phyloP scores from a whole-genome alignment of 179 eudicot species.

The Spergularia azorica region DNA sequence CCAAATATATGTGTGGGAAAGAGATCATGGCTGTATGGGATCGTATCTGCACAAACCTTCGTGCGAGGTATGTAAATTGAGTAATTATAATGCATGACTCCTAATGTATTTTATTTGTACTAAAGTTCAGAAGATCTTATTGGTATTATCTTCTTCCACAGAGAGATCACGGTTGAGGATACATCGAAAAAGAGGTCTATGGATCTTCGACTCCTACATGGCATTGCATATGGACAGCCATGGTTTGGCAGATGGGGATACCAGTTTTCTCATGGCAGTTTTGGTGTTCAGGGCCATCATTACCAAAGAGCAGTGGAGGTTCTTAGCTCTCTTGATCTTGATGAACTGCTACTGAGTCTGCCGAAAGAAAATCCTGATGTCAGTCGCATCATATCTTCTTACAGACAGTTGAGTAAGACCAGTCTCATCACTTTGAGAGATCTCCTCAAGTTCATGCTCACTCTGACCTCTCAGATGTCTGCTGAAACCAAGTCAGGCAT shows the following conservation, averaged over 20 bases:
- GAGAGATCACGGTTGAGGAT: slow-evolving; percentile 75
- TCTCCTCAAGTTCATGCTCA: slow-evolving; percentile 64
- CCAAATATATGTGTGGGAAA: slow-evolving; percentile 48
- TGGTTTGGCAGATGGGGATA: slow-evolving; percentile 97
- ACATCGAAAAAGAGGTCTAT: slow-evolving; percentile 59
- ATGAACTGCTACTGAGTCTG: slow-evolving; percentile 40
- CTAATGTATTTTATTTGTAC: background rate
- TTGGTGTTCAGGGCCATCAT: slow-evolving; percentile 59
- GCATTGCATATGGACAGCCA: slow-evolving; percentile 70
- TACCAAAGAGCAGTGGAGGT: slow-evolving; percentile 59
- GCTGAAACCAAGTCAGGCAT: slow-evolving; percentile 21
- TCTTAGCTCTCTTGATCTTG: slow-evolving; percentile 62
- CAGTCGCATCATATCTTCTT: slow-evolving; percentile 44
- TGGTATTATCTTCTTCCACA: slow-evolving; percentile 17
- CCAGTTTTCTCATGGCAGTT: slow-evolving; percentile 69
- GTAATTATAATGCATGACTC: background rate
- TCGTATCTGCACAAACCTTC: slow-evolving; percentile 73
- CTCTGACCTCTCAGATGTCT: slow-evolving; percentile 40
- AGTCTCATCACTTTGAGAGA: slow-evolving; percentile 59
- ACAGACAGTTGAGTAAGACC: slow-evolving; percentile 56
- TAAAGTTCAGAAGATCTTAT: background rate
- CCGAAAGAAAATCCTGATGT: slow-evolving; percentile 25
- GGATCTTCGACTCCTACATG: slow-evolving; percentile 78
- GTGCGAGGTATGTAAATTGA: slow-evolving; percentile 47
- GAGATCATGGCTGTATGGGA: slow-evolving; percentile 87